Percentiles rank a stretch among this genome's conserved stretches.
phyloP scores from a whole-genome alignment of 2,329 filamentous ascomycete genomes.

The Aspergillus sp. region DNA sequence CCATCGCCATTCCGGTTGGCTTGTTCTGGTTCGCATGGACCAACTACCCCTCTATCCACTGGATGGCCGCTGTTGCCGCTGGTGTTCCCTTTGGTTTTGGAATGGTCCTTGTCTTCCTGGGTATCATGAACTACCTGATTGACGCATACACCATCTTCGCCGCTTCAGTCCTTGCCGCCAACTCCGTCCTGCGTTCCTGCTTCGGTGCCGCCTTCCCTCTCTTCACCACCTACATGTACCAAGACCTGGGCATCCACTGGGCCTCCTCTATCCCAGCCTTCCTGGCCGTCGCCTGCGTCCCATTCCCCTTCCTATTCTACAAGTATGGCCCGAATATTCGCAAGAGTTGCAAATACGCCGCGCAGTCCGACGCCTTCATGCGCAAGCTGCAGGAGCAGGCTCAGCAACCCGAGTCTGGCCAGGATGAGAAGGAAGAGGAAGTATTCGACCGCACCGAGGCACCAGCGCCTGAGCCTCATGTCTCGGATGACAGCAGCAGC shows the following conservation, averaged over 20 bases:
- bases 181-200: constrained; percentile 40
- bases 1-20: constrained; percentile 48
- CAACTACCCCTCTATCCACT: constrained; percentile 39
- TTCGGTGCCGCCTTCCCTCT: constrained; percentile 45
- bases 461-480: constrained; percentile 13
- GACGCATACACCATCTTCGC: constrained; percentile 40
- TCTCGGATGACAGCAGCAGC: constrained; percentile 19
- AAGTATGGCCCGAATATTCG: constrained; percentile 35
- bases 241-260: constrained; percentile 43
- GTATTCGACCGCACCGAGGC: constrained; percentile 30
- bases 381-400: constrained; percentile 27
- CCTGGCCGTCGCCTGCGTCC: constrained; percentile 38
- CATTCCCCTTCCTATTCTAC: constrained; percentile 41
- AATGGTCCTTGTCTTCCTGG: constrained; percentile 36
- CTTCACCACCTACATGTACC: constrained; percentile 42
- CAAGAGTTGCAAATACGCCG: constrained; percentile 37
- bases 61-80: constrained; percentile 32
- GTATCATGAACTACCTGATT: constrained; percentile 38
- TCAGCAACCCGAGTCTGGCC: constrained; percentile 4
- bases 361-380: constrained; percentile 32
- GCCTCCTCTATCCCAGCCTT: constrained; percentile 42
- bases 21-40: constrained; percentile 59
- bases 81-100: constrained; percentile 37
- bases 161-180: constrained; percentile 38
- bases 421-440: constrained; percentile 18